These are phyloP conservation scores for Colletotrichum higginsianum DNA, from an alignment of 2,329 filamentous ascomycete genomes.

Conservation along the genomic window DNA sequence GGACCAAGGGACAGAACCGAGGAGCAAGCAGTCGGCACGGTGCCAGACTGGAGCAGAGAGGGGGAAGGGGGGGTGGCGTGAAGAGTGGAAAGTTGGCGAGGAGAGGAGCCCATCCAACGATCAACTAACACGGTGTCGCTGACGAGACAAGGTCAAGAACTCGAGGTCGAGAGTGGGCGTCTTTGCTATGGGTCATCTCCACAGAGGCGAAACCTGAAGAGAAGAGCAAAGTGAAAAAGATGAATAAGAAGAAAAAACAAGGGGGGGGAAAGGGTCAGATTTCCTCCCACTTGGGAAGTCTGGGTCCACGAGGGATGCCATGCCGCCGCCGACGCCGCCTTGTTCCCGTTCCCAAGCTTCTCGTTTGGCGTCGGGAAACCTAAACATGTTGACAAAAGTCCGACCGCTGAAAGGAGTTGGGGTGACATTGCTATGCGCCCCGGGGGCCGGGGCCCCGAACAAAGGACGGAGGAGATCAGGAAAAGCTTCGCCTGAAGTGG, in stretches of 20 bases:
- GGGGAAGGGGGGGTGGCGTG: neutral
- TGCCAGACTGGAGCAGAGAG: neutral
- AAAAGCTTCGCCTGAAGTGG: constrained; percentile 41
- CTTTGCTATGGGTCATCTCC: neutral
- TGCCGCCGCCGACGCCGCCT: neutral
- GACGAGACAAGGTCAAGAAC: neutral
- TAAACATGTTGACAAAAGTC: neutral
- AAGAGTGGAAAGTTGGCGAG: neutral
- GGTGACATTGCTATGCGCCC: neutral
- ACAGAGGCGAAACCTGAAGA: neutral
- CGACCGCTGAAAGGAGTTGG: neutral
- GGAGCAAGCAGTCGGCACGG: neutral
- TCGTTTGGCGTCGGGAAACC: too few relatives aligned
- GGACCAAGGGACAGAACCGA: neutral
- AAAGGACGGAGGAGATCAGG: constrained; percentile 23
- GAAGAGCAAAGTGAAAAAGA: too few relatives aligned
- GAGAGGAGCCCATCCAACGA: neutral
- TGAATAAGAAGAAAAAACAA: too few relatives aligned
- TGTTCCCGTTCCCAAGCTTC: neutral
- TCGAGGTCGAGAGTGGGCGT: constrained; percentile 3
- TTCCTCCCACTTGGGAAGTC: neutral
- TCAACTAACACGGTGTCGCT: constrained; percentile 22
- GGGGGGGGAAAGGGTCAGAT: too few relatives aligned
- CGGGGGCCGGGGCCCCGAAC: neutral
- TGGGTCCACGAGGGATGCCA: neutral